A percentile compares a stretch with the other conserved stretches of the same genome.
Evolutionary conservation across 306 rosid species (phyloP).

Genomic region (Prunus davidiana): DNA sequence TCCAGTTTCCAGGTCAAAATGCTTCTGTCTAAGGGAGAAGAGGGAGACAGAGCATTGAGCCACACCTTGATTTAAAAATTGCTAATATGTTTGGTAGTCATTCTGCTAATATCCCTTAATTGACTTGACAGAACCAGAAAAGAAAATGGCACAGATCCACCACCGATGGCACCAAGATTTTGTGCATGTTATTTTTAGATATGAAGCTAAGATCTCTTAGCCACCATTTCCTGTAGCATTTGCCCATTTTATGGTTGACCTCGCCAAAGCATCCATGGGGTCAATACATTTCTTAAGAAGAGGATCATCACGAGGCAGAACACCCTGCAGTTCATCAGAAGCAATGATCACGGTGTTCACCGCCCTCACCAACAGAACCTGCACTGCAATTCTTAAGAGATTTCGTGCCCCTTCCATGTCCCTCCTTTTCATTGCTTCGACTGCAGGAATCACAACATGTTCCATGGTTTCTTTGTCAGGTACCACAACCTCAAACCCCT

Average conservation of each 20-base stretch:
- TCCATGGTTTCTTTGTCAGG: slow-evolving; percentile 80
- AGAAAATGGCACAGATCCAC: background rate
- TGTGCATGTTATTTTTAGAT: background rate
- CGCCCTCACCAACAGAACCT: slow-evolving; percentile 76
- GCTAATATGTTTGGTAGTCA: background rate
- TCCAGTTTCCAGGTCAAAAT: too few relatives aligned
- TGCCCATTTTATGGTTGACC: slow-evolving; percentile 47
- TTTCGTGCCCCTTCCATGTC: slow-evolving; percentile 79
- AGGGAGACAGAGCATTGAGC: too few relatives aligned
- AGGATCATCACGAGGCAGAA: slow-evolving; percentile 58
- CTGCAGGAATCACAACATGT: slow-evolving; percentile 69
- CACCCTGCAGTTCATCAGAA: slow-evolving; percentile 56
- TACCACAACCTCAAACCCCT: slow-evolving; percentile 81
- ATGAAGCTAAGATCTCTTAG: background rate
- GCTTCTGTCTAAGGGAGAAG: too few relatives aligned
- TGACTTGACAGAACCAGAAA: background rate
- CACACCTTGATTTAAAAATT: background rate
- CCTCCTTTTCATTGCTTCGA: slow-evolving; percentile 61
- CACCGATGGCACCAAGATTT: background rate
- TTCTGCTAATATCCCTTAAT: background rate
- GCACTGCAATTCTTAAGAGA: slow-evolving; percentile 69
- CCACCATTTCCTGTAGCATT: slow-evolving; percentile 22
- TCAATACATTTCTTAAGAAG: slow-evolving; percentile 49
- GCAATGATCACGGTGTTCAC: slow-evolving; percentile 65
- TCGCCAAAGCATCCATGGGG: slow-evolving; percentile 51